Base-by-base conservation (phyloP, 108 stramenopile species). In the Cyclotella cryptica region DNA sequence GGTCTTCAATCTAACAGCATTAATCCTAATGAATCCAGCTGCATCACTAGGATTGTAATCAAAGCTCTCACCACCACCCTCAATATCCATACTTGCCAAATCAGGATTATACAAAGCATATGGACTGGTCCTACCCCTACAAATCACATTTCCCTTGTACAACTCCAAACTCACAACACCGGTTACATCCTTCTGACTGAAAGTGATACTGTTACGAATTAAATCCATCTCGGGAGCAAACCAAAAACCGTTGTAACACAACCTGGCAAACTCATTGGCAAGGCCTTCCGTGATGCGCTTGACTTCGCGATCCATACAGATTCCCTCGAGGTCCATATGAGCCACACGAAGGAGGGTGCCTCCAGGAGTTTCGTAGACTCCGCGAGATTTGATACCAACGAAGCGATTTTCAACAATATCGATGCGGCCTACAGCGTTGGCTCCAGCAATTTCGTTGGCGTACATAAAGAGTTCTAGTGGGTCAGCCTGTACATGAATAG, bases 221-320 rank as follows among this genome's bases (percentile, higher is more conserved):
- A 98, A 80, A 51, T 98, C 98, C 99, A 99, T 98, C 85, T 99
- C 99, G 13, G 99, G 99, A 14, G 98, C 97, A 74, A 97, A 99
- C 99, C 99, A 99, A 86, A 97, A 99, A 49, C 99, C 99, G 76
- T 99, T 98, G 98, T 99, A 99, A 87, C 98, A 98, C 19, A 98
- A 87, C 29, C 97, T 90, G 30, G 98, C 87, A 83, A 98, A 99
- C 84, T 98, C 97, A 66, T 66, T 75, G 61, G 93, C 74, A 55
- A 98, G 71, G 28, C 86, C 86, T 69, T 99, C 98, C 57, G 97
- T 93, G 77, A 99, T 95, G 58, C 98, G 96, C 86, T 98, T 93
- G 67, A 99, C 99, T 83, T 99, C 98, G 39, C 97, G 93, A 88
- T 99, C 98, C 85, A 98, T 93, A 88, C 92, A 93, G 35, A 98